These are phyloP conservation scores for Trichopus zeylanicus DNA, from an alignment of 116 monocot species.

Conservation along the genomic window DNA sequence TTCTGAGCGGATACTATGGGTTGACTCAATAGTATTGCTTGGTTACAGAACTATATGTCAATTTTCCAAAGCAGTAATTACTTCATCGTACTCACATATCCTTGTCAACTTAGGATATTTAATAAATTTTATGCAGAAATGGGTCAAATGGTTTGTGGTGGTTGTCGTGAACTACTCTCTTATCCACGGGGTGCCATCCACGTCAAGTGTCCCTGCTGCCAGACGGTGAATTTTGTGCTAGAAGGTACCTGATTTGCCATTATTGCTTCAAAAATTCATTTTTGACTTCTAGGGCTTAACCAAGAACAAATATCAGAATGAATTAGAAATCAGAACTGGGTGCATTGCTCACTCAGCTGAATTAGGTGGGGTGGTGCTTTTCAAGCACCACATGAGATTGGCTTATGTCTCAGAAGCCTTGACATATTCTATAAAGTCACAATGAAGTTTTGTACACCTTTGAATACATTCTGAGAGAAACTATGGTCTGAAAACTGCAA, in stretches of 20 bases:
- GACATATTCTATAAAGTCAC: too few relatives aligned
- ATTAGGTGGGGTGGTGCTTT: too few relatives aligned
- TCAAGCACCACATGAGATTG: too few relatives aligned
- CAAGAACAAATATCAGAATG: too few relatives aligned
- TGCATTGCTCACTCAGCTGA: too few relatives aligned
- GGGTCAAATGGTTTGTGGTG: conserved; percentile 75
- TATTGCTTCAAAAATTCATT: background rate
- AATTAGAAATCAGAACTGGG: too few relatives aligned
- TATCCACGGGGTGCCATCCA: conserved; percentile 33
- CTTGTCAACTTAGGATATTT: background rate
- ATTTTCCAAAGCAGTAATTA: too few relatives aligned
- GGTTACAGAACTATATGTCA: background rate
- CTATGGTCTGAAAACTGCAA: too few relatives aligned
- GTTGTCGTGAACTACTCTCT: conserved; percentile 45
- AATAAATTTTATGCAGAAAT: conserved; percentile 28
- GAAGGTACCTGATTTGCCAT: conserved; percentile 35
- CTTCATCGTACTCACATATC: background rate
- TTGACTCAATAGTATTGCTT: background rate
- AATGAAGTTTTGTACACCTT: too few relatives aligned
- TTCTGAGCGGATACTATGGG: background rate
- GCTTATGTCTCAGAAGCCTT: too few relatives aligned
- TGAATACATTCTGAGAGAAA: too few relatives aligned
- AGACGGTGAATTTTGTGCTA: conserved; percentile 44
- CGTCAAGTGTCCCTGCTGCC: conserved; percentile 50
- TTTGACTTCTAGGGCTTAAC: background rate